phyloP scores from a whole-genome alignment of 495 filamentous ascomycete genomes.

The Penicillium canescens region DNA sequence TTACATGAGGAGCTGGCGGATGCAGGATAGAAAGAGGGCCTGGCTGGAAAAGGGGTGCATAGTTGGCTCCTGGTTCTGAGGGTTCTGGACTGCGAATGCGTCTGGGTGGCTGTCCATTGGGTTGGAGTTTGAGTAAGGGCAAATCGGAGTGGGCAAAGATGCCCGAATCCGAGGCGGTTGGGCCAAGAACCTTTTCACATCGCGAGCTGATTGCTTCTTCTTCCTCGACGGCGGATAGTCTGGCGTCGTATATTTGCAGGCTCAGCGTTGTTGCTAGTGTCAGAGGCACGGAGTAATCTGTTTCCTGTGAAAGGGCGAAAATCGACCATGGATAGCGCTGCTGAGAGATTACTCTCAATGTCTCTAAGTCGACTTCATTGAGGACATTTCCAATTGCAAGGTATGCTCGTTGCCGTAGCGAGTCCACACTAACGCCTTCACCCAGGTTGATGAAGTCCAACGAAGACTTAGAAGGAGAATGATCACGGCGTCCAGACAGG shows the following conservation, averaged over 20 bases:
- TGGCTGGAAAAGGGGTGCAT: constrained; percentile 77
- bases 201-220: constrained; percentile 42
- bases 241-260: constrained; percentile 81
- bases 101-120: constrained; percentile 40
- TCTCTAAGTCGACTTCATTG: constrained; percentile 81
- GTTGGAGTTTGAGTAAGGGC: constrained; percentile 38
- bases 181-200: constrained; percentile 35
- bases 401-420: constrained; percentile 65
- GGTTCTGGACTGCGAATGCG: constrained; percentile 45
- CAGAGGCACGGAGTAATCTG: constrained; percentile 65
- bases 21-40: constrained; percentile 83
- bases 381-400: constrained; percentile 75
- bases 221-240: constrained; percentile 47
- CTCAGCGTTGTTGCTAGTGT: constrained; percentile 84
- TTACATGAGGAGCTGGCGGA: constrained; percentile 55
- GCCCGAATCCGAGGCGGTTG: constrained; percentile 29
- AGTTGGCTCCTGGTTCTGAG: constrained; percentile 44
- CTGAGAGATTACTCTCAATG: constrained; percentile 67
- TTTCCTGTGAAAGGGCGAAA: constrained; percentile 77
- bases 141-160: constrained; percentile 41
- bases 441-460: constrained; percentile 69
- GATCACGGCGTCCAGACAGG: constrained; percentile 43
- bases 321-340: constrained; percentile 82
- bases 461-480: constrained; percentile 38
- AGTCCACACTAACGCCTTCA: constrained; percentile 84